phyloP scores from a whole-genome alignment of 2,329 filamentous ascomycete species.

The Lasiodiplodia theobromae region DNA sequence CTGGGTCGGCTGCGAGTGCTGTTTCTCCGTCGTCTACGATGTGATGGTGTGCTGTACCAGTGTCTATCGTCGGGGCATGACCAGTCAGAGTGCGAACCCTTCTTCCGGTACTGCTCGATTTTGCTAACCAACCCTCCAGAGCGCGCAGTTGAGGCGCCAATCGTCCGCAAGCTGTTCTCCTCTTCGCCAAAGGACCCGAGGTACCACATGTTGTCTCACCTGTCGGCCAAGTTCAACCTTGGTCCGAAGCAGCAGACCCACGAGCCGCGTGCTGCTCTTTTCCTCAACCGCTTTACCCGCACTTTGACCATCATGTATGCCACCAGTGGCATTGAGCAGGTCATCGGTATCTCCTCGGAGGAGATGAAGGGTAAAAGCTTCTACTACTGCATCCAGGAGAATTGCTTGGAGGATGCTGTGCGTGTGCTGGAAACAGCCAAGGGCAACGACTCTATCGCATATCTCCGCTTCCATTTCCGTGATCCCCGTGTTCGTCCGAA shows the following conservation, averaged over 20 bases:
- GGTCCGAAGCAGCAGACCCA: conserved; percentile 65
- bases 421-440: conserved; percentile 84
- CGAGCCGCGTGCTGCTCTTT: conserved; percentile 82
- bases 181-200: conserved; percentile 82
- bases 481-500: conserved; percentile 65
- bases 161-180: conserved; percentile 80
- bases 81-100: conserved; percentile 73
- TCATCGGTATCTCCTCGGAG: conserved; percentile 75
- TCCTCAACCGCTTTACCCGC: conserved; percentile 84
- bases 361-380: conserved; percentile 80
- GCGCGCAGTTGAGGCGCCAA: conserved; percentile 77
- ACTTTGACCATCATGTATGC: conserved; percentile 87
- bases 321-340: conserved; percentile 75
- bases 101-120: conserved; percentile 11
- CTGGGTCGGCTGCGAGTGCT: conserved; percentile 85
- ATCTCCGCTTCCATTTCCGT: conserved; percentile 83
- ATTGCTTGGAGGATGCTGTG: conserved; percentile 77
- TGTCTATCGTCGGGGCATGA: conserved; percentile 72
- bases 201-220: conserved; percentile 87
- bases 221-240: conserved; percentile 78
- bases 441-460: conserved; percentile 88
- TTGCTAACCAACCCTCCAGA: conserved; percentile 58
- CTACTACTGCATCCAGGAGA: conserved; percentile 84
- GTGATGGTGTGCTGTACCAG: conserved; percentile 85
- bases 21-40: conserved; percentile 88